These are phyloP conservation scores for Sugiyamaella xylanicola DNA, from an alignment of 1,139 yeast species.

Conservation along the genomic window DNA sequence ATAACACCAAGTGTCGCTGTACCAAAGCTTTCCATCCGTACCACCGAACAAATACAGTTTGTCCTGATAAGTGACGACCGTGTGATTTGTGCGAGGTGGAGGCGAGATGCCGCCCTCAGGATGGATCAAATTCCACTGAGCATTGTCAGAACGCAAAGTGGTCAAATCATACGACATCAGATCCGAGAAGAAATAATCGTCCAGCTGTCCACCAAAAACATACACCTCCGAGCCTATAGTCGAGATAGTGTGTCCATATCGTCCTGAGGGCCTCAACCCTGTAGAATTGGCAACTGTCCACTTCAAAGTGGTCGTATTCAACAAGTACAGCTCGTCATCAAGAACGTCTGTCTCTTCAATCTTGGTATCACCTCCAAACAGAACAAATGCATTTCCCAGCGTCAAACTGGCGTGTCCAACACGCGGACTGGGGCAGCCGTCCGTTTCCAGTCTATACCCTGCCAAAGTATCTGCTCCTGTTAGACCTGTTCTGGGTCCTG, in stretches of 20 bases:
- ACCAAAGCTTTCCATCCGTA: constrained; percentile 73
- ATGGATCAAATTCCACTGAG: constrained; percentile 77
- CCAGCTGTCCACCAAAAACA: constrained; percentile 94
- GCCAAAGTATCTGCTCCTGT: constrained; percentile 42
- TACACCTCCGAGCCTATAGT: constrained; percentile 72
- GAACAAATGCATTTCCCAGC: constrained; percentile 92
- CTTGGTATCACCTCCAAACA: constrained; percentile 96
- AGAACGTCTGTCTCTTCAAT: constrained; percentile 73
- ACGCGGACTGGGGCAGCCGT: constrained; percentile 87
- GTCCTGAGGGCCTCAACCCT: constrained; percentile 83
- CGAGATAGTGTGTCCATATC: constrained; percentile 88
- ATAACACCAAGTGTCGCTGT: constrained; percentile 79
- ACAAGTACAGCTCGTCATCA: constrained; percentile 86
- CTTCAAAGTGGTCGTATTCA: constrained; percentile 84
- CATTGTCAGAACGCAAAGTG: constrained; percentile 79
- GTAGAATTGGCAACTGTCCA: constrained; percentile 88
- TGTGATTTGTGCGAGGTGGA: constrained; percentile 90
- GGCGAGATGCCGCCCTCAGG: constrained; percentile 50
- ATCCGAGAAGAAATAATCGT: constrained; percentile 83
- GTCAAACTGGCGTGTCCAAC: constrained; percentile 94
- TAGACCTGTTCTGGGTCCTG: constrained; percentile 15
- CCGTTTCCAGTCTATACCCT: constrained; percentile 68
- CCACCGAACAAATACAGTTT: constrained; percentile 94
- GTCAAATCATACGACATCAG: constrained; percentile 84
- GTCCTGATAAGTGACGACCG: constrained; percentile 79